Conservation (phyloP, 1,284 basidiomycete genomes). For the Chondrostereum purpureum region DNA sequence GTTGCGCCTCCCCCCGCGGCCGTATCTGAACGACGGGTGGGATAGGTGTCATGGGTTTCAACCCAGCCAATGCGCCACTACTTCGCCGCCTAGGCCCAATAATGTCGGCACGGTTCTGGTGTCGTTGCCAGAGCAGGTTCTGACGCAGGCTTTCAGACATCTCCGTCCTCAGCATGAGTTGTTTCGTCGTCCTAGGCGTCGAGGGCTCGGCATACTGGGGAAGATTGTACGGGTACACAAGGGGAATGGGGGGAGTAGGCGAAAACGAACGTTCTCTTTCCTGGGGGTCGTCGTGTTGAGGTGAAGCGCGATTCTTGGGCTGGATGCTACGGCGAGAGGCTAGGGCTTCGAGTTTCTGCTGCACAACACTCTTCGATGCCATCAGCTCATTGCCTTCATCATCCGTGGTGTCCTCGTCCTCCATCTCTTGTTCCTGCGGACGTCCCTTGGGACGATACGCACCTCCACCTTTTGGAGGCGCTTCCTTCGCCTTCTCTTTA, state of each 20-base stretch:
- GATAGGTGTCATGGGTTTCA: background rate
- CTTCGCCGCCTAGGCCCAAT: conserved; percentile 31
- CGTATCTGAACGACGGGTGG: background rate
- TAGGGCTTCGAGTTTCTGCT: conserved; percentile 52
- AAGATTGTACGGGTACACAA: conserved; percentile 69
- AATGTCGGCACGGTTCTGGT: conserved; percentile 50
- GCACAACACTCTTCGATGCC: conserved; percentile 55
- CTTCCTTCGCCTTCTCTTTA: conserved; percentile 25
- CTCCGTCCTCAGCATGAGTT: conserved; percentile 80
- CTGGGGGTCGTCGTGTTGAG: conserved; percentile 4
- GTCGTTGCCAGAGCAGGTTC: conserved; percentile 82
- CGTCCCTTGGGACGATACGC: conserved; percentile 57
- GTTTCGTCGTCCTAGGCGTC: conserved; percentile 79
- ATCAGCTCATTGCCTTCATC: conserved; percentile 48
- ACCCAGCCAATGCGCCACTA: conserved; percentile 18
- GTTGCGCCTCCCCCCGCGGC: background rate
- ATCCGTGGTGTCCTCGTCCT: conserved; percentile 63
- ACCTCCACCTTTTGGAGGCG: conserved; percentile 17
- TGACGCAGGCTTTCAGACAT: conserved; percentile 79
- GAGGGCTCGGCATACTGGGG: conserved; percentile 64
- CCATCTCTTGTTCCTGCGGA: conserved; percentile 63
- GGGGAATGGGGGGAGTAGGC: conserved; percentile 45
- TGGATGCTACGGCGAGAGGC: conserved; percentile 32
- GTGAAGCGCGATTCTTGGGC: conserved; percentile 7
- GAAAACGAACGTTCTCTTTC: conserved; percentile 9